Evolutionary conservation across 495 filamentous ascomycete species (phyloP), one percentile per base, ranked within the genome.

Genomic region (Daldinia loculata): DNA sequence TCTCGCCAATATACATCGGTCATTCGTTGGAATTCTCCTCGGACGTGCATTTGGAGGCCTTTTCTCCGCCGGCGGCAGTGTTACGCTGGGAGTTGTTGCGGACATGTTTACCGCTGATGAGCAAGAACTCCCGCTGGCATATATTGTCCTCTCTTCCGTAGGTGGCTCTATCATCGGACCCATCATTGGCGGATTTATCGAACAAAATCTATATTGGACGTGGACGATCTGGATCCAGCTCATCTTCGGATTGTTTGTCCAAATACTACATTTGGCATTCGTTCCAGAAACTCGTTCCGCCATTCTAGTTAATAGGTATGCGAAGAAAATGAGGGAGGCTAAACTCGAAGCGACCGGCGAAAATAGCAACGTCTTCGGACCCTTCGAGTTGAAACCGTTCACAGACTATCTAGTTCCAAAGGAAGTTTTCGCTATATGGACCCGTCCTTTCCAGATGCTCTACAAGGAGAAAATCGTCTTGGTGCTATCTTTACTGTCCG

Each of bases 221-320:
- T 95, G 93, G 93, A 85, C 83, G 38, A 91, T 94, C 74, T 94
- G 90, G 91, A 85, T 93, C 61, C 90, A 93, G 74, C 84, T 94
- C 55, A 89, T 92, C 41, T 85, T 94, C 36, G 92, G 92, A 22
- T 88, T 75, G 1, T 81, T 83, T 53, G 88, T 91, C 19, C 88
- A 93, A 72, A 6, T 89, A 2, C 71, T 90, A 15, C 91, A 94
- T 66, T 84, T 89, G 48, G 72, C 91, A 59, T 77, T 89, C 6
- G 89, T 91, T 8, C 86, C 87, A 0, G 91, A 93, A 71, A 92
- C 90, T 0, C 84, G 91, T 26, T 81, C 87, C 0, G 88, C 86
- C 1, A 85, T 92, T 45, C 80, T 91, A 41, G 78, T 93, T 66
- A 88, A 92, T 72, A 77, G 80, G 0, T 86, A 90, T 63, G 91